Percentiles rank a stretch among this genome's conserved stretches.
Evolutionary conservation across 768 basidiomycete genomes (phyloP).

Genomic region (Mycena rosella): DNA sequence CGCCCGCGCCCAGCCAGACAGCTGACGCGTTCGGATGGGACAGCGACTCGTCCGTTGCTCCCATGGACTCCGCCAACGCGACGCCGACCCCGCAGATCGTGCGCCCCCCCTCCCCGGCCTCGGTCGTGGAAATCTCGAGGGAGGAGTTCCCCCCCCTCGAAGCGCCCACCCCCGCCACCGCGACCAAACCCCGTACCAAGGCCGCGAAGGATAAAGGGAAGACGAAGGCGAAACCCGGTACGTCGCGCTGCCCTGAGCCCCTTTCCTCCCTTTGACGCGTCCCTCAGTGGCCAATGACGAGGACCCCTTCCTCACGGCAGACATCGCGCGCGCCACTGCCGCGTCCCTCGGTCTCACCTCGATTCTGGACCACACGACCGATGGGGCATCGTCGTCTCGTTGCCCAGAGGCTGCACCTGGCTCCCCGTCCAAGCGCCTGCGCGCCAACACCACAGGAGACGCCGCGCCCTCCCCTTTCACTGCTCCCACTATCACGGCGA

Average conservation of each 20-base stretch:
- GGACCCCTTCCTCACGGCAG: conserved; percentile 8
- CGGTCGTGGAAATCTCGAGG: neutral
- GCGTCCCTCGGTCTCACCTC: conserved; percentile 2
- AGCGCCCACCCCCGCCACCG: neutral
- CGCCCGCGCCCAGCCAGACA: neutral
- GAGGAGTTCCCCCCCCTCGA: conserved; percentile 1
- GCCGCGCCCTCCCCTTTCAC: neutral
- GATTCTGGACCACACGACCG: neutral
- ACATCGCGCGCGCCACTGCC: conserved; percentile 4
- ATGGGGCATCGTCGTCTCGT: neutral
- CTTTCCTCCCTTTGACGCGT: neutral
- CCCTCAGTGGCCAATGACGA: neutral
- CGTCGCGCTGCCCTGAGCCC: neutral
- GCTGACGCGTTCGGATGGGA: neutral
- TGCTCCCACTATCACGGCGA: neutral
- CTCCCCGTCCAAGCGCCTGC: conserved; percentile 5
- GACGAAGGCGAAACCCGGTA: neutral
- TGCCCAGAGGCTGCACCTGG: neutral
- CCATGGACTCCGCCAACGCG: neutral
- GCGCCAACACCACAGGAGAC: conserved; percentile 3
- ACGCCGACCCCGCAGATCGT: neutral
- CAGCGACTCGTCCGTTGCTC: neutral
- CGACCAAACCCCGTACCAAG: neutral
- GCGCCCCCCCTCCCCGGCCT: neutral
- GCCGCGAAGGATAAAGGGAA: neutral